phyloP scores from a whole-genome alignment of 257 asterid species.

The Scutellaria minor region DNA sequence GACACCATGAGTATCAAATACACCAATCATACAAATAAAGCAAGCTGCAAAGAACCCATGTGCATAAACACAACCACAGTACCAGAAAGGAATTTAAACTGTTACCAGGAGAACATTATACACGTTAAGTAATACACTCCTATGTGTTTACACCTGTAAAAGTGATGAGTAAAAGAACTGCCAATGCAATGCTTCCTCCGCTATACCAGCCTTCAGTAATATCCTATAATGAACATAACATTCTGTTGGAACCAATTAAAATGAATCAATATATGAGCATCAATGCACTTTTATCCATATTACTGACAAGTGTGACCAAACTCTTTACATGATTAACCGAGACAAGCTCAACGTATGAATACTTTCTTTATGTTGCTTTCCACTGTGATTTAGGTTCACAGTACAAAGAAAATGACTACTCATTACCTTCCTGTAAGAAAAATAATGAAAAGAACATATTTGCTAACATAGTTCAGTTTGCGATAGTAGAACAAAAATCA shows the following conservation, averaged over 20 bases:
- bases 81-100: constrained; percentile 9
- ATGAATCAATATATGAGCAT: neutral
- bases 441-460: neutral
- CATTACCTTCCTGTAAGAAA: constrained; percentile 13
- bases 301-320: constrained; percentile 20
- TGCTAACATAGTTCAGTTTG: constrained; percentile 8
- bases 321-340: constrained; percentile 25
- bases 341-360: neutral
- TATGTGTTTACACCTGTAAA: constrained; percentile 68
- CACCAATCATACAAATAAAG: constrained; percentile 6
- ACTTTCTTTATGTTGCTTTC: too few relatives aligned
- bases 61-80: constrained; percentile 9
- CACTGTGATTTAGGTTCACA: neutral
- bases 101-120: neutral
- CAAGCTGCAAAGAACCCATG: constrained; percentile 23
- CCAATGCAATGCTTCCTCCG: constrained; percentile 94
- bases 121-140: constrained; percentile 1
- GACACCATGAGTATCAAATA: neutral
- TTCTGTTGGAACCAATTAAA: constrained; percentile 1
- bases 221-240: constrained; percentile 55
- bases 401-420: constrained; percentile 1
- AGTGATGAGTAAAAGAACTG: constrained; percentile 73
- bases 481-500: neutral
- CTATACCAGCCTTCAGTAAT: constrained; percentile 95
- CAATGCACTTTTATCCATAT: neutral